Evolutionary conservation across 1,284 basidiomycete species (phyloP).

Genomic region (Flammula alnicola): DNA sequence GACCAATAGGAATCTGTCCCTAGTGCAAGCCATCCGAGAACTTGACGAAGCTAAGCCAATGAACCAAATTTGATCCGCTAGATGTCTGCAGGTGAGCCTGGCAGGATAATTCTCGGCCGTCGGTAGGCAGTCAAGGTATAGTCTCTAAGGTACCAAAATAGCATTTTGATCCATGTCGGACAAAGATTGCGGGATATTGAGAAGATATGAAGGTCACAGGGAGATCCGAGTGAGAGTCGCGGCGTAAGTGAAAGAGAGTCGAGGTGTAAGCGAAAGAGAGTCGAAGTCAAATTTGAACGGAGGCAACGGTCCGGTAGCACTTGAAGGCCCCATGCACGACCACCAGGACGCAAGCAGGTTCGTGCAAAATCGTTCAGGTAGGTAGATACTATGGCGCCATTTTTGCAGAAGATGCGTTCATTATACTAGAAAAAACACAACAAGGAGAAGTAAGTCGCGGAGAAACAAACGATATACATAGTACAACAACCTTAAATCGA

Average conservation of each 20-base stretch:
- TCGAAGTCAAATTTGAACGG: neutral
- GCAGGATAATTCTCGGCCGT: conserved; percentile 3
- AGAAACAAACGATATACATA: too few species aligned
- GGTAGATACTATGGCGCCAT: too few species aligned
- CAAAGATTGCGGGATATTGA: conserved; percentile 7
- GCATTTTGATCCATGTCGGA: neutral
- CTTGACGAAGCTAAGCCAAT: neutral
- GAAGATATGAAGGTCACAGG: conserved; percentile 2
- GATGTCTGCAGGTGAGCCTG: neutral
- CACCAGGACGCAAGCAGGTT: too few species aligned
- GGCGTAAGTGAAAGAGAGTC: neutral
- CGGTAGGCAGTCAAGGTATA: neutral
- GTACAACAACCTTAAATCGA: too few species aligned
- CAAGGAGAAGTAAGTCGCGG: too few species aligned
- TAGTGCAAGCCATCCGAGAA: neutral
- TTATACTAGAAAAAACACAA: too few species aligned
- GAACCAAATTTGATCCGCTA: neutral
- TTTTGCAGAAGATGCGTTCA: too few species aligned
- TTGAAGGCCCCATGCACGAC: neutral
- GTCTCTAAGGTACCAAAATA: neutral
- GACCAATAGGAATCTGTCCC: neutral
- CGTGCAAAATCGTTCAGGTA: too few species aligned
- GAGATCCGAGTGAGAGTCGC: neutral
- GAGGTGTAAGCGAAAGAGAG: neutral
- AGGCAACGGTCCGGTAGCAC: neutral